These are phyloP conservation scores for Alternaria tenuissima DNA, from an alignment of 2,329 filamentous ascomycete genomes.

Conservation along the genomic window DNA sequence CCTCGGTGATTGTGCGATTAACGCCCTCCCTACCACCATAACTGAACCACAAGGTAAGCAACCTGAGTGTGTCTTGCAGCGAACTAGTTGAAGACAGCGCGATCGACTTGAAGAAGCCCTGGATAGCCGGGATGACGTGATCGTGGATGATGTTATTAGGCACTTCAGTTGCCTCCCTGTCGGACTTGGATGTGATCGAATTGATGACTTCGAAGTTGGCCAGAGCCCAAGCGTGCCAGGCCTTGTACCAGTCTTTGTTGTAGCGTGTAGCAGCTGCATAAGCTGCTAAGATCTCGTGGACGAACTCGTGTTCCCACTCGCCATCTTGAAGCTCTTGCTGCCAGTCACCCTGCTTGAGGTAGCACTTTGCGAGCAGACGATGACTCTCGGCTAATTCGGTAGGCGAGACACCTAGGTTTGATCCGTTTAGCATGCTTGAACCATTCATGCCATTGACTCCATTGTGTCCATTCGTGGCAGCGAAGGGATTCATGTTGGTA, in stretches of 20 bases:
- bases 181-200: slow-evolving; percentile 72
- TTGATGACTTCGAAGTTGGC: slow-evolving; percentile 99
- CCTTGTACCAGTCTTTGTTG: slow-evolving; percentile 97
- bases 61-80: slow-evolving; percentile 89
- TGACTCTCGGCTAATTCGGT: slow-evolving; percentile 63
- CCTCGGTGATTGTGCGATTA: slow-evolving; percentile 85
- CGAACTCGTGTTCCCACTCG: slow-evolving; percentile 86
- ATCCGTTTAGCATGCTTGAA: slow-evolving; percentile 41
- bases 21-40: slow-evolving; percentile 91
- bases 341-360: slow-evolving; percentile 96
- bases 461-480: slow-evolving; percentile 60
- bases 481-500: slow-evolving; percentile 48
- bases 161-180: slow-evolving; percentile 64
- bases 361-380: slow-evolving; percentile 89
- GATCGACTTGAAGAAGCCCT: slow-evolving; percentile 98
- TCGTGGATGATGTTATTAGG: slow-evolving; percentile 77
- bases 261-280: slow-evolving; percentile 93
- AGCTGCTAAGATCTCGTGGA: slow-evolving; percentile 87
- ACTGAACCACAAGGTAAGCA: slow-evolving; percentile 95
- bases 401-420: slow-evolving; percentile 36
- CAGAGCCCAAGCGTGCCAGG: slow-evolving; percentile 98
- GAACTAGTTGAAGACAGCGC: slow-evolving; percentile 90
- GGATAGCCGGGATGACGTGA: slow-evolving; percentile 92
- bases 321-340: slow-evolving; percentile 84
- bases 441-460: slow-evolving; percentile 55